Conservation (phyloP, 2,329 filamentous ascomycete genomes). For the Apiospora malaysiana region DNA sequence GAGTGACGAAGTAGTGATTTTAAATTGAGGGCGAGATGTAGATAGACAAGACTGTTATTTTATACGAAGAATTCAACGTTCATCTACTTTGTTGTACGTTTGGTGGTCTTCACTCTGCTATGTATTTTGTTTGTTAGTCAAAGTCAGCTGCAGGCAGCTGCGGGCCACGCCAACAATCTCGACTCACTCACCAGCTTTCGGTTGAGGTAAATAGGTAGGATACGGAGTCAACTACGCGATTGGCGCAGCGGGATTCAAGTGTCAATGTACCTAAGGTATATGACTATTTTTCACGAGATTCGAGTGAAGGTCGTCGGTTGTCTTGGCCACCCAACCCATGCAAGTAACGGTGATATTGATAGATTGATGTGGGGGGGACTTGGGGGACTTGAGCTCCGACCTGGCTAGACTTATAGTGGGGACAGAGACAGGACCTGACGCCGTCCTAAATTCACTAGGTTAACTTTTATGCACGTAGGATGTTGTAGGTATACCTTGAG, state of each 20-base stretch:
- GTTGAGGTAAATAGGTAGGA: neutral
- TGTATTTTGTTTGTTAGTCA: conserved; percentile 6
- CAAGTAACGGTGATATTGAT: neutral
- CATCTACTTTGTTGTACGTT: neutral
- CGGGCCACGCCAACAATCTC: conserved; percentile 10
- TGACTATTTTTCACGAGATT: neutral
- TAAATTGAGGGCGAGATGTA: too few species aligned
- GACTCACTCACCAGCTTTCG: neutral
- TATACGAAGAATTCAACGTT: neutral
- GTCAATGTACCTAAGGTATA: too few species aligned
- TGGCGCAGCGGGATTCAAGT: neutral
- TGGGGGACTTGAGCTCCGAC: neutral
- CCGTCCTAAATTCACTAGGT: neutral
- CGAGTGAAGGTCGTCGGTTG: neutral
- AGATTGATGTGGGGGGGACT: neutral
- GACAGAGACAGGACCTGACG: neutral
- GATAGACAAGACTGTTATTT: neutral
- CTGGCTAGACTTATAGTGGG: neutral
- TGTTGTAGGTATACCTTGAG: too few species aligned
- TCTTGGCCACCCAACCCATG: neutral
- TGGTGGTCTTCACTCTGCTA: neutral
- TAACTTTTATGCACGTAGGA: conserved; percentile 4
- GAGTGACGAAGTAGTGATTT: neutral
- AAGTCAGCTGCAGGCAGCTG: conserved; percentile 20
- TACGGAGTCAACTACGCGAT: neutral